A percentile compares a stretch with the other conserved stretches of the same genome.
Evolutionary conservation across 148 eudicot species (phyloP).

Genomic region (Silene latifolia): DNA sequence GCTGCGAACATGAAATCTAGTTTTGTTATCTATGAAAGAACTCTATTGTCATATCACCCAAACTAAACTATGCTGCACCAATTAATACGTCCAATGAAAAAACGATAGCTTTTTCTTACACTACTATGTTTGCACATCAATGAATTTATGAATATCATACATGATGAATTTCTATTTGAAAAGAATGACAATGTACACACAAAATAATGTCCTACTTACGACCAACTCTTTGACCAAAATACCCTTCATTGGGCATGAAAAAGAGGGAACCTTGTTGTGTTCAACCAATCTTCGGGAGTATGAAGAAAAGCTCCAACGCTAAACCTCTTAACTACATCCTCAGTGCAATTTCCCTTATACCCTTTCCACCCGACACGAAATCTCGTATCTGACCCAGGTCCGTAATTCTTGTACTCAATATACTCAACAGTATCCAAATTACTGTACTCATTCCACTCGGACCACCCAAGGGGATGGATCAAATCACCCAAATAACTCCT

Average conservation of each 20-base stretch:
- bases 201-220: too few species aligned
- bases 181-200: too few species aligned
- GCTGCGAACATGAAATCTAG: too few species aligned
- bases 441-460: slow-evolving; percentile 49
- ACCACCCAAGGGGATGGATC: slow-evolving; percentile 62
- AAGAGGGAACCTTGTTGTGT: slow-evolving; percentile 41
- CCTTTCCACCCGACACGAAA: slow-evolving; percentile 58
- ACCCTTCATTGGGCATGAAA: slow-evolving; percentile 29
- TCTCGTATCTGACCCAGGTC: slow-evolving; percentile 62
- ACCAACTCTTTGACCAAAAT: too few species aligned
- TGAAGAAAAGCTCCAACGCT: slow-evolving; percentile 40
- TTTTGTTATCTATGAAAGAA: too few species aligned
- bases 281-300: slow-evolving; percentile 50
- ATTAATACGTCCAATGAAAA: too few species aligned
- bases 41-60: too few species aligned
- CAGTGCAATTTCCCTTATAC: slow-evolving; percentile 44
- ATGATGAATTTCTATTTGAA: too few species aligned
- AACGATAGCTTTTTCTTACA: too few species aligned
- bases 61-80: too few species aligned
- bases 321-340: slow-evolving; percentile 38
- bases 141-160: too few species aligned
- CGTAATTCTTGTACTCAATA: slow-evolving; percentile 53
- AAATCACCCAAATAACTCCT: slow-evolving; percentile 59
- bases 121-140: too few species aligned
- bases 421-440: slow-evolving; percentile 59